These are phyloP conservation scores for Solanum ahanhuiri DNA, from an alignment of 257 asterid species.

Conservation along the genomic window DNA sequence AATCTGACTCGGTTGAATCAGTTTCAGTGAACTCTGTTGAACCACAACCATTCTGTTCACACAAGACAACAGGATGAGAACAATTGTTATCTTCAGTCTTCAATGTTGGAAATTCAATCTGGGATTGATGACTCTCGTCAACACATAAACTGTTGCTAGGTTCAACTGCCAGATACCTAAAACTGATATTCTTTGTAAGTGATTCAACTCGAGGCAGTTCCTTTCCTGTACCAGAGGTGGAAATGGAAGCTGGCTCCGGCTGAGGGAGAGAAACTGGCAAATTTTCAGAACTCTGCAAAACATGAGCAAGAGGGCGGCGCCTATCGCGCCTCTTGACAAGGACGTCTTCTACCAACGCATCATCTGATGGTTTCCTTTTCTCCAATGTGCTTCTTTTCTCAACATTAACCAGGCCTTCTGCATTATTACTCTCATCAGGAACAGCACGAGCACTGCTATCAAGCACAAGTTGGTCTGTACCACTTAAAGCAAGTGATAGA, in stretches of 20 bases:
- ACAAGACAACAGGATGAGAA: slow-evolving; percentile 28
- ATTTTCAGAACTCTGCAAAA: slow-evolving; percentile 24
- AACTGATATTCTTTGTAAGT: slow-evolving; percentile 47
- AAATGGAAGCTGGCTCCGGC: slow-evolving; percentile 25
- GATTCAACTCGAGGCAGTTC: slow-evolving; percentile 39
- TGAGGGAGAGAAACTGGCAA: slow-evolving; percentile 18
- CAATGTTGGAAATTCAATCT: slow-evolving; percentile 36
- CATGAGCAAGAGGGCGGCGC: slow-evolving; percentile 20
- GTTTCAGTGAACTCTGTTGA: slow-evolving; percentile 93
- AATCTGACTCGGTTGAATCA: slow-evolving; percentile 82
- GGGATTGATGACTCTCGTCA: slow-evolving; percentile 28
- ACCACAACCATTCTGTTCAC: slow-evolving; percentile 53
- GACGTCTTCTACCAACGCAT: slow-evolving; percentile 17
- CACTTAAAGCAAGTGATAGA: slow-evolving; percentile 13
- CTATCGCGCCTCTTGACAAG: slow-evolving; percentile 26
- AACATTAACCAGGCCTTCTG: slow-evolving; percentile 10
- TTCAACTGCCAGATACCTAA: slow-evolving; percentile 32
- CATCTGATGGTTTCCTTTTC: slow-evolving; percentile 14
- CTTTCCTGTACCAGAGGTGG: slow-evolving; percentile 37
- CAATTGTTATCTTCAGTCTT: slow-evolving; percentile 37
- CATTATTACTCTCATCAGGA: slow-evolving; percentile 10
- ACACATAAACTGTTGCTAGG: slow-evolving; percentile 39
- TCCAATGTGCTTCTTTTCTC: slow-evolving; percentile 7
- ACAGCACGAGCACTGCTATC: slow-evolving; percentile 2
- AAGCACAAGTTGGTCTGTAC: slow-evolving; percentile 11